Evolutionary conservation across 768 basidiomycete species (phyloP).

Genomic region (Gyrodon lividus): DNA sequence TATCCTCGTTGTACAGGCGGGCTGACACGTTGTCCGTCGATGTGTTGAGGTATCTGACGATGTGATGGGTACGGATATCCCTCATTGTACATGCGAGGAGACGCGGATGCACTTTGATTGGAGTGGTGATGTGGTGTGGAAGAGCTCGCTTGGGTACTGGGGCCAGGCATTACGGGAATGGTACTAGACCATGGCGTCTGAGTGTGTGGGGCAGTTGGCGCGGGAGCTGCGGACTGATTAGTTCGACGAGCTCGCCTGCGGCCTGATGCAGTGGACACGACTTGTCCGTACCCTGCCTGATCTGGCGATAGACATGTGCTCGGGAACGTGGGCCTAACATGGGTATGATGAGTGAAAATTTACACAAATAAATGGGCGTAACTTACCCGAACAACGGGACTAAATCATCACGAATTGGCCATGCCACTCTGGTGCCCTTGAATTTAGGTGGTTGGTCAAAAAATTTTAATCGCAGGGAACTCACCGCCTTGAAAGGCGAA

Average conservation of each 20-base stretch:
- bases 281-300: conserved; percentile 84
- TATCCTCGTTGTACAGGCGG: conserved; percentile 33
- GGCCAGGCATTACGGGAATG: conserved; percentile 35
- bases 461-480: conserved; percentile 29
- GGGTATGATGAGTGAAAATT: conserved; percentile 17
- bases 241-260: conserved; percentile 60
- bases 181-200: conserved; percentile 49
- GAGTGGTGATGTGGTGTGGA: conserved; percentile 23
- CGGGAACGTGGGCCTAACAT: conserved; percentile 74
- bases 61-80: conserved; percentile 31
- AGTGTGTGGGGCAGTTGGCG: conserved; percentile 31
- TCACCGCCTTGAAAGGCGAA: conserved; percentile 76
- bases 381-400: conserved; percentile 84
- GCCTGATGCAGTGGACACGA: conserved; percentile 60
- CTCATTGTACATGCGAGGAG: conserved; percentile 26
- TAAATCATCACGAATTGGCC: conserved; percentile 83
- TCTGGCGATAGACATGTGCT: conserved; percentile 81
- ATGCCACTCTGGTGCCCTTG: conserved; percentile 63
- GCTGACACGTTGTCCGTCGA: conserved; percentile 23
- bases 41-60: conserved; percentile 23
- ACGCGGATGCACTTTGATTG: conserved; percentile 19
- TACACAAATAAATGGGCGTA: neutral
- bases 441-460: conserved; percentile 11
- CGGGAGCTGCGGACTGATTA: conserved; percentile 38
- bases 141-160: conserved; percentile 18